Evolutionary conservation across 345 rosid genomes (phyloP), one percentile per base, ranked within the genome.

Genomic region (Triadica sebifera): DNA sequence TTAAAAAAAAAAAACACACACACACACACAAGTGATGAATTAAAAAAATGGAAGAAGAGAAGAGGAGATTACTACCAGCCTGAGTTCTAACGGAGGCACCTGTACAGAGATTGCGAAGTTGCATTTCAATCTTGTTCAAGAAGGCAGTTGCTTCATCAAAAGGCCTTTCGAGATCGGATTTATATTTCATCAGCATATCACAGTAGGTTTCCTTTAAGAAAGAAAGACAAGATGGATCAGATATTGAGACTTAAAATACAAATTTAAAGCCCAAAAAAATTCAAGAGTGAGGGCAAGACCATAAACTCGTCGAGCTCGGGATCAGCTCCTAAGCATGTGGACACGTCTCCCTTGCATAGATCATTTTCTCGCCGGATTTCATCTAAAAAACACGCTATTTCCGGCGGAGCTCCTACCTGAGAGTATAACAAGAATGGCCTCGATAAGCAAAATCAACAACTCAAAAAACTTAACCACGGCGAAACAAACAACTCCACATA

Each of bases 271-370:
- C 12, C 16, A 65, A 25, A 24, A 12, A 39, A 29, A 29, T 29
- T 49, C 71, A 46, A 25, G 12, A 24, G 22, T 3, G 7, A 25
- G 34, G 59, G 67, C 47, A 19, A 62, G 46, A 95, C 99, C 98
- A 94, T 92, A 86, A 94, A 94, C 81, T 92, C 90, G 78, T 95
- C 99, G 72, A 95, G 99, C 88, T 92, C 96, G 72, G 93, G 99
- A 86, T 95, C 98, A 65, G 88, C 87, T 72, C 93, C 97, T 4
- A 82, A 77, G 87, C 77, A 85, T 8, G 81, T 77, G 5, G 87
- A 72, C 73, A 63, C 77, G 52, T 83, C 88, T 81, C 74, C 76
- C 86, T 76, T 83, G 72, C 62, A 83, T 37, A 84, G 49, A 58
- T 84, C 83, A 64, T 80, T 80, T 67, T 85, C 96, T 60, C 81